Evolutionary conservation across 2,329 filamentous ascomycete species (phyloP).

Genomic region (Talaromyces sp.): DNA sequence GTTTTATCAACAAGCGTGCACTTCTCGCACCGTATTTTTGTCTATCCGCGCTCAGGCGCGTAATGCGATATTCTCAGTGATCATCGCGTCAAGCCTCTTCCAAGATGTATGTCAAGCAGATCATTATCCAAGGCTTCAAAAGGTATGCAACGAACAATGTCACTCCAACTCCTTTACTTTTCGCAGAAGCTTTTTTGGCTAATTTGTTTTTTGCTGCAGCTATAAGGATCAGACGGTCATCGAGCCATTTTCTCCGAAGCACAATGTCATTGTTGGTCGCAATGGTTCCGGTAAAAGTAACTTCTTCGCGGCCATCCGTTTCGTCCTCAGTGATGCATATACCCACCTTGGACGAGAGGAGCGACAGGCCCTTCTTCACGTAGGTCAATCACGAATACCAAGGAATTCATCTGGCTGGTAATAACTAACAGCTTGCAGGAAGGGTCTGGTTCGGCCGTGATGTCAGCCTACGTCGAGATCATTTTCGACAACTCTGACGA

Average conservation of each 20-base stretch:
- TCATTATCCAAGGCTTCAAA: slow-evolving; percentile 99
- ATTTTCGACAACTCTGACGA: slow-evolving; percentile 98
- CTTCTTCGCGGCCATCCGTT: slow-evolving; percentile 98
- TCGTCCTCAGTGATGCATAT: slow-evolving; percentile 97
- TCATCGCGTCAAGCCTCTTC: slow-evolving; percentile 33
- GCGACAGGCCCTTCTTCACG: slow-evolving; percentile 89
- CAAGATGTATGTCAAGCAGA: slow-evolving; percentile 98
- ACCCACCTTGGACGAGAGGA: slow-evolving; percentile 95
- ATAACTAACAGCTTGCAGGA: slow-evolving; percentile 56
- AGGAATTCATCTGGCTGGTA: not conserved
- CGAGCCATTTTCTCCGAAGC: slow-evolving; percentile 95
- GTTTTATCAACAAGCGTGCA: not conserved
- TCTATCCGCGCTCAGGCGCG: slow-evolving; percentile 21
- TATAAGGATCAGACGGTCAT: slow-evolving; percentile 99
- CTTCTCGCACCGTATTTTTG: slow-evolving; percentile 1
- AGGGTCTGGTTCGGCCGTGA: slow-evolving; percentile 94
- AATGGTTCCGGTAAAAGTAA: slow-evolving; percentile 99
- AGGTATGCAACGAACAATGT: slow-evolving; percentile 60
- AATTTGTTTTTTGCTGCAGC: slow-evolving; percentile 51
- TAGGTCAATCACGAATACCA: slow-evolving; percentile 33
- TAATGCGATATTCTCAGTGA: slow-evolving; percentile 33
- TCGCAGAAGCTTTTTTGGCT: not conserved
- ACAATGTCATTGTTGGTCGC: slow-evolving; percentile 97
- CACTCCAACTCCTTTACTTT: no score
- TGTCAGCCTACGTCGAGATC: slow-evolving; percentile 99